phyloP scores from a whole-genome alignment of 768 basidiomycete species.

The Rhodotorula sphaerocarpa region DNA sequence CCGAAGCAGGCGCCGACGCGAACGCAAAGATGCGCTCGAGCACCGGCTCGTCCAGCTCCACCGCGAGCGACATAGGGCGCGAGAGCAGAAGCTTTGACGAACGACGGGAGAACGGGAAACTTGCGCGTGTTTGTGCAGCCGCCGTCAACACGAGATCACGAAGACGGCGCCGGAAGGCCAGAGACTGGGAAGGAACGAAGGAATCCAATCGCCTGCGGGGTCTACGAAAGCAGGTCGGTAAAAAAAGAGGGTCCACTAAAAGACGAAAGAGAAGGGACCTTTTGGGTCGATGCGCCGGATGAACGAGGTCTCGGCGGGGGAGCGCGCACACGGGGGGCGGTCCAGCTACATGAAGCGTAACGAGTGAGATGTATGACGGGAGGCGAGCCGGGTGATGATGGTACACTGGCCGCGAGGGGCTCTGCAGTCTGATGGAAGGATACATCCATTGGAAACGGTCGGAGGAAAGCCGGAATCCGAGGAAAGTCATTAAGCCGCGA shows the following conservation, averaged over 20 bases:
- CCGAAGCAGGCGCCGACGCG: not conserved
- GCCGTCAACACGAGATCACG: not conserved
- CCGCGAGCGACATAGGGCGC: not conserved
- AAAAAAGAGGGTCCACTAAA: too few species aligned
- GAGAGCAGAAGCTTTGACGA: too few species aligned
- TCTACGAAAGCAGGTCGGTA: too few species aligned
- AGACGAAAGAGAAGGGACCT: too few species aligned
- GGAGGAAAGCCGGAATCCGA: not conserved
- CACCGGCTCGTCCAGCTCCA: slow-evolving; percentile 10
- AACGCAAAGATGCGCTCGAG: slow-evolving; percentile 13
- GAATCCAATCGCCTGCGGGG: too few species aligned
- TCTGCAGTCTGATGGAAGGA: not conserved
- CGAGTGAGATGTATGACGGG: not conserved
- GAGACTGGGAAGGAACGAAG: too few species aligned
- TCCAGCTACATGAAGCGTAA: not conserved
- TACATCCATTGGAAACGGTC: too few species aligned
- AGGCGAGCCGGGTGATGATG: not conserved
- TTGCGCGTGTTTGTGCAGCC: not conserved
- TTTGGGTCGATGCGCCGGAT: too few species aligned
- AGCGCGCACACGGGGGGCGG: not conserved
- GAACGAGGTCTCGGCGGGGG: too few species aligned
- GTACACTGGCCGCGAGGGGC: not conserved
- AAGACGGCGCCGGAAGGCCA: not conserved
- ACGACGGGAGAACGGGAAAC: not conserved
- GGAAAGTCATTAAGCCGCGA: too few species aligned